Evolutionary conservation across 2,329 filamentous ascomycete species (phyloP).

Genomic region (Aspergillus fischeri): DNA sequence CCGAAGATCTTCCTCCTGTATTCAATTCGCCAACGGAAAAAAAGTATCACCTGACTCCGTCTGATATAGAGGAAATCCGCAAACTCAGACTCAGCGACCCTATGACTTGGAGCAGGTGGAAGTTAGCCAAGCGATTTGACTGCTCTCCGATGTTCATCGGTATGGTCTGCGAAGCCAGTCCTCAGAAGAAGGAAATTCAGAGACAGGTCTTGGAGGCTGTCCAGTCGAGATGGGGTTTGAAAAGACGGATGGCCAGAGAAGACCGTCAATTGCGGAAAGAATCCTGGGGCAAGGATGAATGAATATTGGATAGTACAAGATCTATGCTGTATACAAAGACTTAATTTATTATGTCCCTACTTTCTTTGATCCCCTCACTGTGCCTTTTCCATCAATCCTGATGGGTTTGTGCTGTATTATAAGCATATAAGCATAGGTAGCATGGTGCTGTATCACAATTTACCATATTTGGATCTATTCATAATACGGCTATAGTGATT

Average conservation of each 20-base stretch:
- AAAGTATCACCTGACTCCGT: constrained; percentile 57
- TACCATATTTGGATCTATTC: neutral
- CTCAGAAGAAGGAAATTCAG: constrained; percentile 46
- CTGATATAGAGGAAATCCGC: constrained; percentile 58
- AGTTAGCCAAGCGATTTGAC: constrained; percentile 59
- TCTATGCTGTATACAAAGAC: neutral
- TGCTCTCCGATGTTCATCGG: constrained; percentile 61
- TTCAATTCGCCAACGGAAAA: constrained; percentile 52
- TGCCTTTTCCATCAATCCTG: neutral
- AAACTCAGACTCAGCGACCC: constrained; percentile 53
- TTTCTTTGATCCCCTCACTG: neutral
- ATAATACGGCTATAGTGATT: neutral
- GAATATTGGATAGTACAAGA: constrained; percentile 14
- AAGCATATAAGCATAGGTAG: neutral
- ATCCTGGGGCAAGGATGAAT: constrained; percentile 57
- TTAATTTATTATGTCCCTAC: neutral
- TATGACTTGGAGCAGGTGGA: constrained; percentile 55
- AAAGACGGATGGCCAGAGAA: constrained; percentile 57
- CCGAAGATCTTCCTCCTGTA: constrained; percentile 43
- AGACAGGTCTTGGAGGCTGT: constrained; percentile 48
- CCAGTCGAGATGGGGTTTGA: constrained; percentile 58
- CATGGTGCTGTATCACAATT: neutral
- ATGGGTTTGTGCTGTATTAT: neutral
- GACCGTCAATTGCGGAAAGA: constrained; percentile 58
- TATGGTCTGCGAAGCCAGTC: constrained; percentile 53